phyloP scores from a whole-genome alignment of 192 early-diverging fungal species.

The Linnemannia zychae region DNA sequence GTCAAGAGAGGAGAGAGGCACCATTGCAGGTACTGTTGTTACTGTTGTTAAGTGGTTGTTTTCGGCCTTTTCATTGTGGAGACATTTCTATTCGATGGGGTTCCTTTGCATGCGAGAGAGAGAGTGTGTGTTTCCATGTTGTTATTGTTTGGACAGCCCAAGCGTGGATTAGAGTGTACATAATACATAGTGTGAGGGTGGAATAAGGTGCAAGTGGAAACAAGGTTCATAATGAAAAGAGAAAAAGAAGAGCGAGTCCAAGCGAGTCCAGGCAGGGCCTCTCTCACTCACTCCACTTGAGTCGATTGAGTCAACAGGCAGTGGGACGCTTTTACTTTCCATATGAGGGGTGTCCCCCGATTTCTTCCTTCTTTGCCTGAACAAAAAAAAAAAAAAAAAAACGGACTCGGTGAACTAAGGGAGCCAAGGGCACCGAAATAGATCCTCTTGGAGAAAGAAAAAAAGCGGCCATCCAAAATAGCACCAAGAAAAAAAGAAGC shows the following conservation, averaged over 20 bases:
- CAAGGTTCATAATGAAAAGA: not conserved
- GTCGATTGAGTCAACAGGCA: conserved; percentile 6
- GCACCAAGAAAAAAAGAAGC: not conserved
- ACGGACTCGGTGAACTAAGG: conserved; percentile 27
- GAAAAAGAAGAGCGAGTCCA: not conserved
- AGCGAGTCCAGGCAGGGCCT: not conserved
- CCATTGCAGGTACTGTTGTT: no score
- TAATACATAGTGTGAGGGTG: not conserved
- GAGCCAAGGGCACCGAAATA: not conserved
- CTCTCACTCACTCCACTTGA: not conserved
- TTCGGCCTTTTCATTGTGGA: not conserved
- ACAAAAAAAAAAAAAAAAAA: conserved; percentile 30
- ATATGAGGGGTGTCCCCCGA: conserved; percentile 17
- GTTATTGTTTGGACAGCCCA: no score
- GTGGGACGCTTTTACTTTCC: not conserved
- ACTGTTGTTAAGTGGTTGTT: no score
- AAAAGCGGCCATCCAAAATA: conserved; percentile 1
- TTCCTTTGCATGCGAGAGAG: not conserved
- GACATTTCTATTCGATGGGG: not conserved
- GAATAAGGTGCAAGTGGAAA: not conserved
- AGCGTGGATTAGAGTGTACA: not conserved
- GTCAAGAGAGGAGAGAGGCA: not conserved
- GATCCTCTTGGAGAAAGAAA: not conserved
- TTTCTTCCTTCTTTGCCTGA: conserved; percentile 21
- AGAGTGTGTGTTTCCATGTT: not conserved